A percentile compares a stretch with the other conserved stretches of the same genome.
Conservation (phyloP, 108 stramenopile genomes). For the Nitzschia palea region DNA sequence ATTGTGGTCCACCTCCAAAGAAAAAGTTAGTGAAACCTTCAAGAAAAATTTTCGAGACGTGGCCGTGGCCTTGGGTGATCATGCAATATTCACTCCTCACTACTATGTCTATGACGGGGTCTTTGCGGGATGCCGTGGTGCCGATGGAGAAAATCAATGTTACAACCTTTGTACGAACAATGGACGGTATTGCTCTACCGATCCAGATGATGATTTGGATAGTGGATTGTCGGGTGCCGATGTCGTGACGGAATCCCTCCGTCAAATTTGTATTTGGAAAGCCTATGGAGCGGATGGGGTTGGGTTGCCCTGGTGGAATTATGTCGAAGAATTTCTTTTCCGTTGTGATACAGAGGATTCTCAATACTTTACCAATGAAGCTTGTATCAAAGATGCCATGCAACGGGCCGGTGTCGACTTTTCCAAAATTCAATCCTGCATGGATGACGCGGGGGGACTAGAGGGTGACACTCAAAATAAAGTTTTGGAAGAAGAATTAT, state of each 20-base stretch:
- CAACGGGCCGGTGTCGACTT: conserved; percentile 34
- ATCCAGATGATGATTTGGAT: conserved; percentile 63
- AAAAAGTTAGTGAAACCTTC: conserved; percentile 61
- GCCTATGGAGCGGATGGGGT: conserved; percentile 40
- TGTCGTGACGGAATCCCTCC: conserved; percentile 61
- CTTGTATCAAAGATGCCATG: conserved; percentile 55
- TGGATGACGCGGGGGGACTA: conserved; percentile 57
- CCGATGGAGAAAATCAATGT: conserved; percentile 46
- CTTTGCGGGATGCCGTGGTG: conserved; percentile 30
- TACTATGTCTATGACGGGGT: conserved; percentile 89
- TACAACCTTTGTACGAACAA: conserved; percentile 68
- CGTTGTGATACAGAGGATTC: conserved; percentile 26
- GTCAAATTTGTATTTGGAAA: conserved; percentile 68
- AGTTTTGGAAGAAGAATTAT: conserved; percentile 77
- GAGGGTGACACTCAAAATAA: conserved; percentile 41
- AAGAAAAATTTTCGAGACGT: conserved; percentile 76
- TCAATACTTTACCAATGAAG: conserved; percentile 32
- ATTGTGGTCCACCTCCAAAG: conserved; percentile 88
- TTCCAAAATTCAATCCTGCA: conserved; percentile 50
- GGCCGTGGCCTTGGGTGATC: conserved; percentile 67
- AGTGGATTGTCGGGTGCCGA: conserved; percentile 56
- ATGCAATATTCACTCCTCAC: conserved; percentile 88
- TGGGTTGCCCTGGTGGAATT: conserved; percentile 64
- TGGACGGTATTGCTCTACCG: conserved; percentile 75
- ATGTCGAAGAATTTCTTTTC: conserved; percentile 50